Base-by-base conservation (phyloP, 2,329 filamentous ascomycete genomes). In the Xylaria sp. region DNA sequence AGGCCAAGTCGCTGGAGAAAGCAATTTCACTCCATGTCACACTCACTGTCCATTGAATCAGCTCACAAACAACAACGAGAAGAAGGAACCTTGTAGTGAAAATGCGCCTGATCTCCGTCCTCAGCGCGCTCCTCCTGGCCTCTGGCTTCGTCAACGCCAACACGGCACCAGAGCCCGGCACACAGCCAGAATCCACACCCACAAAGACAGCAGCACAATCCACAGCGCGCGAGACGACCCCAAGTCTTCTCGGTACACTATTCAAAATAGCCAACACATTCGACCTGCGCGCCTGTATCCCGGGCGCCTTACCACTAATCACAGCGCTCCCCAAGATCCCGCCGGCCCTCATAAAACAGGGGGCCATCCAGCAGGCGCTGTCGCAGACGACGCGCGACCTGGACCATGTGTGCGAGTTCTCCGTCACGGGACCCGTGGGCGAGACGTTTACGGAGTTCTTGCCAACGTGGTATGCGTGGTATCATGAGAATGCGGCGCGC, bases 381-480 rank as follows among this genome's bases (percentile, higher is more conserved):
- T 59, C 63, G 63, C 68, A 70, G 63, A 67, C 67, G 44, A 64
- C 65, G 46, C 62, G 68, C 42, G 49, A 55, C 19, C 55, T 69
- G n/a, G 55, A 64, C 8, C 59, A 60, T 23, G 67, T 70, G 35
- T 70, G 68, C 63, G 57, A 59, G 11, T 70, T 69, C 59, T 61
- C 59, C 1, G 50, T 70, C 54, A 70, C 67, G 5, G 68, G 67
- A 7, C 9, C 57, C n/a, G 62, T 58, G 18, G 67, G 66, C 23
- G 60, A 58, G 1, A 54, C 57, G 1, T 68, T 65, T 44, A 67
- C 68, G 1, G 48, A 55, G 49, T 70, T 66, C 57, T 55, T 70
- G 54, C 68, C 68, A 1, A 48, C 57, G 1, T 68, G 67, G 66
- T 70, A 70, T 57, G 50, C 52, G 57, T 70, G 68, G 68, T 68